phyloP scores from a whole-genome alignment of 2,329 filamentous ascomycete genomes.

The Talaromyces atroroseus region DNA sequence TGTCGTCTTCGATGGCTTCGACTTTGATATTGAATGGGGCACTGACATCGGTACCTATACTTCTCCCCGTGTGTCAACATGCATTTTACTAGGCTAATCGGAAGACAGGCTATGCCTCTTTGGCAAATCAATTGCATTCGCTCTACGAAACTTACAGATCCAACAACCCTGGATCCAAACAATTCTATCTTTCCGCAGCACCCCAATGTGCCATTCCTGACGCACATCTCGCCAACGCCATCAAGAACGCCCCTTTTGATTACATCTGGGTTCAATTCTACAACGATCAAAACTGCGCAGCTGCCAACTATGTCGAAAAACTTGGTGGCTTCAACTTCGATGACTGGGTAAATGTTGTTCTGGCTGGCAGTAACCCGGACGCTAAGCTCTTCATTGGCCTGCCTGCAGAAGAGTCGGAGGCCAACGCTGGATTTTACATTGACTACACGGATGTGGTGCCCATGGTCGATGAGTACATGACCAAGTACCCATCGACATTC shows the following conservation, averaged over 20 bases:
- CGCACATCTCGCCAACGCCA: constrained; percentile 41
- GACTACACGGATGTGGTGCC: constrained; percentile 34
- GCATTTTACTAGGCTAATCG: neutral
- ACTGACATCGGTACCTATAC: constrained; percentile 43
- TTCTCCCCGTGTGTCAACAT: constrained; percentile 19
- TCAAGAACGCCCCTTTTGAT: constrained; percentile 44
- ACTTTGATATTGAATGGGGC: constrained; percentile 48
- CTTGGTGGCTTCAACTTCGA: constrained; percentile 33
- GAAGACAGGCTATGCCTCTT: constrained; percentile 38
- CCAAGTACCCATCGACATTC: constrained; percentile 36
- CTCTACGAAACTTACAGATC: constrained; percentile 32
- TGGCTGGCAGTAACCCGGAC: constrained; percentile 33
- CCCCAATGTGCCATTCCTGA: constrained; percentile 50
- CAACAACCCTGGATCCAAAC: constrained; percentile 14
- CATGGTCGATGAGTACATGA: constrained; percentile 38
- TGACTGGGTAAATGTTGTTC: constrained; percentile 39
- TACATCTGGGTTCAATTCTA: constrained; percentile 55
- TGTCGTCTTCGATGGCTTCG: constrained; percentile 48
- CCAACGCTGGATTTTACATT: constrained; percentile 39
- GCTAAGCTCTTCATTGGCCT: constrained; percentile 54
- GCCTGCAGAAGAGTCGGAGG: constrained; percentile 27
- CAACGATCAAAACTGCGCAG: constrained; percentile 46
- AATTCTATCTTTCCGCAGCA: constrained; percentile 49
- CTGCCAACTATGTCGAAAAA: constrained; percentile 1
- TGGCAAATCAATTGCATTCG: constrained; percentile 45